A percentile compares a stretch with the other conserved stretches of the same genome.
Evolutionary conservation across 2,329 filamentous ascomycete genomes (phyloP).

Genomic region (Canariomyces notabilis): DNA sequence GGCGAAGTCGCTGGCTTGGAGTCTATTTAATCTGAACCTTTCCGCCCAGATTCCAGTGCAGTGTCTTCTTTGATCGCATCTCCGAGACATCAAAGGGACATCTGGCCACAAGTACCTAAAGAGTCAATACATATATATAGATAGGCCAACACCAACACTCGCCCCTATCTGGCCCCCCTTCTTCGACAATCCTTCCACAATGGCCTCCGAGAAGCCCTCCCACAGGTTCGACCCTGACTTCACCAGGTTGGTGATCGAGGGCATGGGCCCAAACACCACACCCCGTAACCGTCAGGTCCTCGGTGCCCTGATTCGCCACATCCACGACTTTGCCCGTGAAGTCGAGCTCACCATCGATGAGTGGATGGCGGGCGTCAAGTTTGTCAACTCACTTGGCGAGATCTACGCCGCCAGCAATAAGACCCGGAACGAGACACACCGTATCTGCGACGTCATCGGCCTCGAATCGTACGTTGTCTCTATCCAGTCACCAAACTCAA

Average conservation of each 20-base stretch:
- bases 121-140: neutral
- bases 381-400: conserved; percentile 64
- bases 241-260: conserved; percentile 66
- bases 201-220: conserved; percentile 27
- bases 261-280: conserved; percentile 66
- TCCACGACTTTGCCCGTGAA: conserved; percentile 78
- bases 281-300: conserved; percentile 66
- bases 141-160: neutral
- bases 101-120: too few species aligned
- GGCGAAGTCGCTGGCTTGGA: conserved; percentile 3
- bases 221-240: conserved; percentile 68
- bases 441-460: conserved; percentile 68
- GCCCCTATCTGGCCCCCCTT: neutral
- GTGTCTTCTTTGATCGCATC: conserved; percentile 3
- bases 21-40: conserved; percentile 18
- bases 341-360: conserved; percentile 75
- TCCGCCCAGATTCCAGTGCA: conserved; percentile 2
- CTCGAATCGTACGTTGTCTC: conserved; percentile 54
- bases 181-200: conserved; percentile 14
- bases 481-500: neutral
- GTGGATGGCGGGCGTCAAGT: conserved; percentile 60
- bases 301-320: conserved; percentile 62
- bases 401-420: conserved; percentile 61
- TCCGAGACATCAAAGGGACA: too few species aligned
- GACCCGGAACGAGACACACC: conserved; percentile 68